phyloP scores from a whole-genome alignment of 345 rosid species.

The Sapria himalayana region DNA sequence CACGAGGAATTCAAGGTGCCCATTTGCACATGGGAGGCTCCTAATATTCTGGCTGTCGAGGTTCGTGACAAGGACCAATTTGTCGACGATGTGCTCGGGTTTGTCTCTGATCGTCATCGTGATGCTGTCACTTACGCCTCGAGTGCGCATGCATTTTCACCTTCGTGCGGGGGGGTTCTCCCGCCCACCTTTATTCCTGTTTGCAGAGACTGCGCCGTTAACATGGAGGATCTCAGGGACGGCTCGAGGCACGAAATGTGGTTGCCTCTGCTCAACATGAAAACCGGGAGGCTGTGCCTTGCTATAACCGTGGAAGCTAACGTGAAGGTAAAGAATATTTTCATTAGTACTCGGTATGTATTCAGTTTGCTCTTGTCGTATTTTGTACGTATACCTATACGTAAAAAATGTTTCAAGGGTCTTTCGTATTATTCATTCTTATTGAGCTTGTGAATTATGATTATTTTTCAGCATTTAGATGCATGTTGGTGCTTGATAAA shows the following conservation, averaged over 20 bases:
- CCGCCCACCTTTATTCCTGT: slow-evolving; percentile 7
- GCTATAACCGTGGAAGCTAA: slow-evolving; percentile 48
- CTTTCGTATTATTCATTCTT: no score
- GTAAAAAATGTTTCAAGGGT: no score
- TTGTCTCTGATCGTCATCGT: slow-evolving; percentile 13
- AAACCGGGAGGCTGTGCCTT: slow-evolving; percentile 67
- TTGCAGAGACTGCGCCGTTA: slow-evolving; percentile 39
- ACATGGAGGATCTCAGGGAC: slow-evolving; percentile 38
- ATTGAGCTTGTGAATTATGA: no score
- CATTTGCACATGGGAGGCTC: slow-evolving; percentile 49
- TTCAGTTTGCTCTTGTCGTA: background rate
- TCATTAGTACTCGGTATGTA: background rate
- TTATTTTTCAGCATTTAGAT: no score
- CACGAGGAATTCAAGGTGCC: slow-evolving; percentile 75
- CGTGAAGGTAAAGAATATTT: slow-evolving; percentile 21
- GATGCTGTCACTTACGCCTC: no score
- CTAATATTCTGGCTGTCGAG: slow-evolving; percentile 42
- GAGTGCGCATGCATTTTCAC: no score
- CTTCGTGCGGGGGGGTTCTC: no score
- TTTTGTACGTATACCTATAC: background rate
- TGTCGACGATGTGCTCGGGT: slow-evolving; percentile 76
- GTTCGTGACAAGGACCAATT: slow-evolving; percentile 76
- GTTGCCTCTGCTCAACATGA: slow-evolving; percentile 63
- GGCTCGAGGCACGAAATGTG: slow-evolving; percentile 78
- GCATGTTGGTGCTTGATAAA: no score